Evolutionary conservation across 306 rosid genomes (phyloP), one percentile per base, ranked within the genome.

Genomic region (Malus sieversii): DNA sequence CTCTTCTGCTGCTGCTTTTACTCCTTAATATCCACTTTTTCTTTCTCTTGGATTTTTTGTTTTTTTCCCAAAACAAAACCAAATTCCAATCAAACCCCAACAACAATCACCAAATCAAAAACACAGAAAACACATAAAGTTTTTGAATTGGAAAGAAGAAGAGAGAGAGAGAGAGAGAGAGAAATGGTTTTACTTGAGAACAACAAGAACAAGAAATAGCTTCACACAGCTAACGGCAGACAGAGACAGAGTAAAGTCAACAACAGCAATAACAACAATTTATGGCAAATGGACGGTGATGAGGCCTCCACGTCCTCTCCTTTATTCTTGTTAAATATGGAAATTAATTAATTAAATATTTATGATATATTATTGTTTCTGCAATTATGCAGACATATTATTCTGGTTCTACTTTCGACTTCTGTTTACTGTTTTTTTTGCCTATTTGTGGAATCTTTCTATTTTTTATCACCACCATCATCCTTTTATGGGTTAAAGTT

Each of bases 251-350:
- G 30, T 19, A 45, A 29, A 45, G 77, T 74, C 70, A 45, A 66
- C 29, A 66, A 20, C 18, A 18, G 63, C 45, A 45, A n/a, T 30
- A 62, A 29, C 45, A 40, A 51, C 55, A 16, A 61, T 45, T 53
- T 38, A 40, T 40, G 71, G 23, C 22, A 82, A 86, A 78, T 62
- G 11, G 76, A 87, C 88, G 93, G 90, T 77, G 82, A n/a, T 84
- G 72, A 80, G 64, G 66, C 51, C 22, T 73, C 90, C 97, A 91
- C 92, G 90, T 86, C 59, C 40, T 46, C 74, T 4, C 30, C 60
- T 5, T 4, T 32, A 61, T 16, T 53, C 18, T 27, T 48, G n/a
- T n/a, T 32, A 40, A 25, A 68, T 48, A 6, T 13, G 38, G 68
- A 40, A 45, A 72, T 22, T 14, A 58, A 67, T 51, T 13, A 51